Evolutionary conservation across 441 rosid genomes (phyloP), one percentile per base, ranked within the genome.

Genomic region (Aquilaria agallochum): DNA sequence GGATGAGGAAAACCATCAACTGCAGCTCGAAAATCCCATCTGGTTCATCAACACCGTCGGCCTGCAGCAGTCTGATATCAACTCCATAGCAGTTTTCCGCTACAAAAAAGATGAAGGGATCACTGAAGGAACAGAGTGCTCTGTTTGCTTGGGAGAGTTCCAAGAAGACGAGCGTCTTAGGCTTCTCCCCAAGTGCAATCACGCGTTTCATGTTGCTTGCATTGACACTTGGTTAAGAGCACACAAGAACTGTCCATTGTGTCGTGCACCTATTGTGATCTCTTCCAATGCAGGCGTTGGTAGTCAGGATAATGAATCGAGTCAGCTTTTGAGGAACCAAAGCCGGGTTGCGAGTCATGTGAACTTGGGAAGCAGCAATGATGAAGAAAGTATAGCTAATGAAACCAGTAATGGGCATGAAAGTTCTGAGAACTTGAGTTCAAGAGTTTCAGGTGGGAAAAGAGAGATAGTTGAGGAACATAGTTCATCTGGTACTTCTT

Each of bases 171-270:
- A 86, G 34, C 74, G 71, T 8, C 77, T 92, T 11, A 75, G 88
- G 70, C 62, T 92, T 56, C 64, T 92, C 71, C 93, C 93, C 0
- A 89, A 87, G 73, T 92, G 96, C 62, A 83, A 74, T 50, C 98
- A 89, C 63, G 95, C 92, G 32, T 92, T 92, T 66, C 98, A 92
- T 72, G 27, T 87, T 10, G 68, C 80, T 15, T 92, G 96, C 58
- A 84, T 92, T 5, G 98, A 92, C 69, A 81, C 91, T 11, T 89
- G 98, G 98, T 66, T 92, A 52, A 76, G 72, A 45, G 81, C 96
- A 5, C 98, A 89, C 67, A 86, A 76, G 66, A 92, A 83, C 50
- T 92, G 98, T 53, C 98, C 98, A 46, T 30, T 87, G 49, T 92
- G 96, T 30, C 95, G 98, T 0, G 88, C 93, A 42, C 85, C 96